phyloP scores from a whole-genome alignment of 1,284 basidiomycete species.

The Tilletia indica region DNA sequence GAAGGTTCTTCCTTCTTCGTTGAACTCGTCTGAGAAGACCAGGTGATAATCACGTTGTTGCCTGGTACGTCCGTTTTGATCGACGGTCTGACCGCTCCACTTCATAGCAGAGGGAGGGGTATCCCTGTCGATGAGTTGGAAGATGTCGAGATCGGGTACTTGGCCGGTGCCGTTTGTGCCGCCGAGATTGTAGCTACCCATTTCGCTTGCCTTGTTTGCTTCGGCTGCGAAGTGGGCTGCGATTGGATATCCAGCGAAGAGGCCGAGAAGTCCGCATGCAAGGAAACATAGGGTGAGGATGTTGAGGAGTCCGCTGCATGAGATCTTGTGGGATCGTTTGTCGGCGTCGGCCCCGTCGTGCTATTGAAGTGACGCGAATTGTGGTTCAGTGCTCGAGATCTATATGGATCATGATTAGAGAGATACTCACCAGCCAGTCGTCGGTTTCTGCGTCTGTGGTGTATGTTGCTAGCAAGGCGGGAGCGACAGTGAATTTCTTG shows the following conservation, averaged over 20 bases:
- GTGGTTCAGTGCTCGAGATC: no score
- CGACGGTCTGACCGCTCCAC: conserved; percentile 27
- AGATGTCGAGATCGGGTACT: conserved; percentile 36
- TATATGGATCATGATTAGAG: neutral
- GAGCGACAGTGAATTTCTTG: neutral
- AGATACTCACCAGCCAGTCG: conserved; percentile 16
- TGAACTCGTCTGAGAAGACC: conserved; percentile 23
- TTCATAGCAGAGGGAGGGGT: conserved; percentile 25
- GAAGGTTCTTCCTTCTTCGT: conserved; percentile 21
- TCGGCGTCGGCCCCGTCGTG: conserved; percentile 38
- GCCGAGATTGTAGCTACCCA: conserved; percentile 64
- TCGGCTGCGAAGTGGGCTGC: conserved; percentile 38
- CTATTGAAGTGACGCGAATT: conserved; percentile 24
- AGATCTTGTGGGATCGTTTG: conserved; percentile 33
- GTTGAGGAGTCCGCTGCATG: conserved; percentile 45
- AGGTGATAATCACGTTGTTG: conserved; percentile 20
- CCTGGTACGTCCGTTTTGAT: conserved; percentile 18
- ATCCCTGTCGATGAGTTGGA: conserved; percentile 40
- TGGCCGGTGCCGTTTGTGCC: conserved; percentile 60
- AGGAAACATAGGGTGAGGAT: conserved; percentile 42
- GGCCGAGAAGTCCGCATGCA: conserved; percentile 39
- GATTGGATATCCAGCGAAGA: conserved; percentile 54
- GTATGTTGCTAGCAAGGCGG: neutral
- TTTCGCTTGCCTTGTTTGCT: conserved; percentile 30
- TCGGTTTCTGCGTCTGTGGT: conserved; percentile 16